Evolutionary conservation across 768 basidiomycete genomes (phyloP).

Genomic region (Lentinula sp.): DNA sequence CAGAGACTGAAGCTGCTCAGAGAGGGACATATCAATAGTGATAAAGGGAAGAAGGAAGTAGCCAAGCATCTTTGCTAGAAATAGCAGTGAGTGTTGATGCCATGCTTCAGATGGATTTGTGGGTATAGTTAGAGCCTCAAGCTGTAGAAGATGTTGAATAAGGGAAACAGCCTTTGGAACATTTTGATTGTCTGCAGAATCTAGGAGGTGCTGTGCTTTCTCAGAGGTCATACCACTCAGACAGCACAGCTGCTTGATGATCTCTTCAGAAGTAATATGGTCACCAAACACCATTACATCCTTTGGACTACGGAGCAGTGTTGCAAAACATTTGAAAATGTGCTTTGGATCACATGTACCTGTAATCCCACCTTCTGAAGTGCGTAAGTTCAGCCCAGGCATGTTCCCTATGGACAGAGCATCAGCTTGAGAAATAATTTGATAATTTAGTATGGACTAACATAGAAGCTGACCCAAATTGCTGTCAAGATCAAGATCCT

Average conservation of each 20-base stretch:
- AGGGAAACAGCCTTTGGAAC: conserved; percentile 15
- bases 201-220: conserved; percentile 9
- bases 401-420: background rate
- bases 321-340: conserved; percentile 21
- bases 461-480: background rate
- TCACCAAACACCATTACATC: conserved; percentile 14
- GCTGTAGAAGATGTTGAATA: conserved; percentile 9
- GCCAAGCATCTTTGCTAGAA: background rate
- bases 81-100: background rate
- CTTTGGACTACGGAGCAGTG: conserved; percentile 13
- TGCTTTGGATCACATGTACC: conserved; percentile 23
- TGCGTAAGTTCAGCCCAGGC: conserved; percentile 14
- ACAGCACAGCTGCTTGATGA: background rate
- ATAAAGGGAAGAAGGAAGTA: conserved; percentile 16
- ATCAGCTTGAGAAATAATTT: no score
- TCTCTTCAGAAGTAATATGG: background rate
- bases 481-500: conserved; percentile 7
- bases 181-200: conserved; percentile 17
- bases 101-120: background rate
- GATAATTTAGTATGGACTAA: no score
- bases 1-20: conserved; percentile 15
- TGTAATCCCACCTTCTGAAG: conserved; percentile 12
- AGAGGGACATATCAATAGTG: conserved; percentile 10
- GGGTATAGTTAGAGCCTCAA: background rate
- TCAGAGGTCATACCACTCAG: conserved; percentile 8